Conservation (phyloP, 352 stramenopile genomes). For the Pythium oligandrum region DNA sequence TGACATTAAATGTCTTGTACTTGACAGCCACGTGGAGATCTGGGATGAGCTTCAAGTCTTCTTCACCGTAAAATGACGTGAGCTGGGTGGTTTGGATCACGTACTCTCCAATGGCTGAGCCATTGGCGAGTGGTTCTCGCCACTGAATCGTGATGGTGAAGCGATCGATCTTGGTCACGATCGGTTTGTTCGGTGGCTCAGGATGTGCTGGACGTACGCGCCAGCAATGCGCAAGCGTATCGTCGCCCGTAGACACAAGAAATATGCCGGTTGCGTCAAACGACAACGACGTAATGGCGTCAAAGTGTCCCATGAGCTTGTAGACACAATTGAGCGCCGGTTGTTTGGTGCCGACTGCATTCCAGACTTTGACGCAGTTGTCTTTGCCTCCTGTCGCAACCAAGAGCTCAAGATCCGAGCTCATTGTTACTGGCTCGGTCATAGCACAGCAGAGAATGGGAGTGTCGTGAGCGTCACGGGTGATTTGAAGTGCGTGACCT, state of each 20-base stretch:
- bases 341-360: conserved; percentile 4
- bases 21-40: conserved; percentile 37
- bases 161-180: conserved; percentile 25
- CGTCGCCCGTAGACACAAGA: conserved; percentile 44
- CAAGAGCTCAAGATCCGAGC: conserved; percentile 22
- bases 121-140: conserved; percentile 49
- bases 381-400: conserved; percentile 52
- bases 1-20: conserved; percentile 32
- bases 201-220: conserved; percentile 42
- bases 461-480: conserved; percentile 36
- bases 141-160: conserved; percentile 51
- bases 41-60: conserved; percentile 20
- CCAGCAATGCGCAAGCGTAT: conserved; percentile 46
- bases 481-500: conserved; percentile 29
- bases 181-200: conserved; percentile 26
- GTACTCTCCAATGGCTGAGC: conserved; percentile 48
- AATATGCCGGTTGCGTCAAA: conserved; percentile 51
- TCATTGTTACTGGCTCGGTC: conserved; percentile 21
- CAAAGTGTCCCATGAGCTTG: conserved; percentile 44
- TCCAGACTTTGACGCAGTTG: conserved; percentile 66
- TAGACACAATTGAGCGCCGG: conserved; percentile 30
- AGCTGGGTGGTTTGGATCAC: conserved; percentile 37
- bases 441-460: conserved; percentile 49
- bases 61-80: conserved; percentile 24
- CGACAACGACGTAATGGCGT: conserved; percentile 23